A percentile compares a stretch with the other conserved stretches of the same genome.
phyloP scores from a whole-genome alignment of 352 stramenopile species.

The Phytophthora pini region DNA sequence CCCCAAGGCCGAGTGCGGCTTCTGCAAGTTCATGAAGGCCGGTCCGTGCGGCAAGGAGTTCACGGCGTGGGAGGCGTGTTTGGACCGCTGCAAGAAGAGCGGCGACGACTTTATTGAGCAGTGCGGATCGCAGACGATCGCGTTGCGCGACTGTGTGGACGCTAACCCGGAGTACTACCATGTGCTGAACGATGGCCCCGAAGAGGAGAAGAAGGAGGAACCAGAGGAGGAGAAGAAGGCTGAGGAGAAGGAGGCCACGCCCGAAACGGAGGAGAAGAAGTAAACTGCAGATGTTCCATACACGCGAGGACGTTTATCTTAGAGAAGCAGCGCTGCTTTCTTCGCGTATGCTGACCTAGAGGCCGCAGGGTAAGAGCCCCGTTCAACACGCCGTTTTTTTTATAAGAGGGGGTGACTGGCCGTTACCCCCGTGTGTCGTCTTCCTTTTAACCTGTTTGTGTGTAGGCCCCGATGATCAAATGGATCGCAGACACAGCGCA shows the following conservation, averaged over 20 bases:
- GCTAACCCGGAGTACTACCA: slow-evolving; percentile 90
- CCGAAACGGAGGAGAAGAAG: slow-evolving; percentile 22
- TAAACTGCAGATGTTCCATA: slow-evolving; percentile 14
- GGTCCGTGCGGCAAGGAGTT: slow-evolving; percentile 85
- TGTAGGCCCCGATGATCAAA: slow-evolving; percentile 15
- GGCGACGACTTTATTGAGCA: slow-evolving; percentile 83
- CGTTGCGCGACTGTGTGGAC: slow-evolving; percentile 86
- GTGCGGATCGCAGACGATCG: slow-evolving; percentile 78
- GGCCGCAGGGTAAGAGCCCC: slow-evolving; percentile 12
- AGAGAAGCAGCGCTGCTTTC: slow-evolving; percentile 25
- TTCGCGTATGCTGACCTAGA: slow-evolving; percentile 11
- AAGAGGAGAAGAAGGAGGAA: slow-evolving; percentile 34
- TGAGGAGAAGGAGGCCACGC: slow-evolving; percentile 7
- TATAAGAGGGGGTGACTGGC: slow-evolving; percentile 26
- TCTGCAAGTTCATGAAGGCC: slow-evolving; percentile 93
- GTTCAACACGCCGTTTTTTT: slow-evolving; percentile 31
- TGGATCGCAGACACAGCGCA: slow-evolving; percentile 23
- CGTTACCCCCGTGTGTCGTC: slow-evolving; percentile 20
- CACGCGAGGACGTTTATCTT: slow-evolving; percentile 25
- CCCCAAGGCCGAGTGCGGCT: slow-evolving; percentile 87
- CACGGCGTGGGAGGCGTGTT: slow-evolving; percentile 82
- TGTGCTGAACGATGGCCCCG: slow-evolving; percentile 75
- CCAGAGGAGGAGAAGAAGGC: background rate
- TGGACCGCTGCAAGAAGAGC: slow-evolving; percentile 76
- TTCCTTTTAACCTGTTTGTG: slow-evolving; percentile 2